Evolutionary conservation across 495 filamentous ascomycete species (phyloP).

Genomic region (Jackrogersella minutella): DNA sequence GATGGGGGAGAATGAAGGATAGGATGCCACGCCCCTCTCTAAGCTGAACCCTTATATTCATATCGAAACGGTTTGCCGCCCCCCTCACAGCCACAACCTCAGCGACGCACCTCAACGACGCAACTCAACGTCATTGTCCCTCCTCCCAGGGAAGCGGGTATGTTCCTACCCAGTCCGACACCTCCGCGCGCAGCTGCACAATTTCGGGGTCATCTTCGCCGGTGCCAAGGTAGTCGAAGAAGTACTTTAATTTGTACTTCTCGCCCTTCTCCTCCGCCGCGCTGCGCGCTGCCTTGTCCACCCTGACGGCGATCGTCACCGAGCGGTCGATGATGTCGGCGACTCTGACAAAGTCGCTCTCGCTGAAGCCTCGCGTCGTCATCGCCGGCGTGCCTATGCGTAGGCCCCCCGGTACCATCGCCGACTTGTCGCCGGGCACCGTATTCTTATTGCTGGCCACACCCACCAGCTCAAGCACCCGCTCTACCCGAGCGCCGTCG

Average conservation of each 20-base stretch:
- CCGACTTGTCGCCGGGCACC: slow-evolving; percentile 92
- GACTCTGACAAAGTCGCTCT: slow-evolving; percentile 87
- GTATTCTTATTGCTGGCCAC: slow-evolving; percentile 99
- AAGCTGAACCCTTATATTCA: not conserved
- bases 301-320: slow-evolving; percentile 80
- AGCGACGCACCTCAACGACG: slow-evolving; percentile 29
- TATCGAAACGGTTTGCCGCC: not conserved
- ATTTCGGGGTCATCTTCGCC: slow-evolving; percentile 88
- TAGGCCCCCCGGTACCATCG: slow-evolving; percentile 88
- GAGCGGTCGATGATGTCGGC: slow-evolving; percentile 94
- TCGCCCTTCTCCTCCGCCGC: slow-evolving; percentile 77
- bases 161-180: slow-evolving; percentile 94
- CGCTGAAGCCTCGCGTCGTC: slow-evolving; percentile 91
- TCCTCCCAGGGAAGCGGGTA: slow-evolving; percentile 87
- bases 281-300: slow-evolving; percentile 82
- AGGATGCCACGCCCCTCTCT: slow-evolving; percentile 10
- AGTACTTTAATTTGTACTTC: slow-evolving; percentile 88
- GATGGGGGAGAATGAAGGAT: not conserved
- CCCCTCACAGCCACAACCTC: slow-evolving; percentile 4
- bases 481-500: slow-evolving; percentile 93
- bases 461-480: slow-evolving; percentile 90
- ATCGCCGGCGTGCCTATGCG: slow-evolving; percentile 95
- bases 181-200: slow-evolving; percentile 84
- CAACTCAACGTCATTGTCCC: slow-evolving; percentile 34
- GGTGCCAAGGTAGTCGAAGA: slow-evolving; percentile 81